Evolutionary conservation across 805 yeast genomes (phyloP).

Genomic region (Saccharomycopsis sp.): DNA sequence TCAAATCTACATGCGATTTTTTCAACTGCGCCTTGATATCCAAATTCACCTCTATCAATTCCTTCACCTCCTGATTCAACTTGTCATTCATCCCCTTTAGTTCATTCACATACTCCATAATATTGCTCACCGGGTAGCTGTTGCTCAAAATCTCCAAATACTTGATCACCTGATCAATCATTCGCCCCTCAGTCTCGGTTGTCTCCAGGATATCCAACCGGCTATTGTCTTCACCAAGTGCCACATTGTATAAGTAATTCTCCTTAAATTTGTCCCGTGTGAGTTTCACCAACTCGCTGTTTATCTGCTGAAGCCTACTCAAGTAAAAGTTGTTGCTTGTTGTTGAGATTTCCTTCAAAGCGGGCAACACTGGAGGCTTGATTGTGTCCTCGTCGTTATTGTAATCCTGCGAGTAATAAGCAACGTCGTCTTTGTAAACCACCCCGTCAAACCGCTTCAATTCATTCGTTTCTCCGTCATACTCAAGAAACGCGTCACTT

Average conservation of each 20-base stretch:
- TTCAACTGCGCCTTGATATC: constrained; percentile 16
- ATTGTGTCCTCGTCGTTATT: constrained; percentile 15
- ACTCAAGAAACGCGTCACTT: constrained; percentile 5
- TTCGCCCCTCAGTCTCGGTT: background rate
- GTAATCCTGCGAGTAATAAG: constrained; percentile 3
- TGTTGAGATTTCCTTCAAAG: constrained; percentile 11
- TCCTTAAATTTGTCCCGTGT: background rate
- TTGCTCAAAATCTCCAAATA: constrained; percentile 14
- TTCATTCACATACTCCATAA: constrained; percentile 11
- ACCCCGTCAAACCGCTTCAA: constrained; percentile 15
- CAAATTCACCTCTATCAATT: constrained; percentile 4
- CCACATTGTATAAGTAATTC: background rate
- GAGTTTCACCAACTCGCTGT: constrained; percentile 3
- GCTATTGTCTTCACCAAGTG: background rate
- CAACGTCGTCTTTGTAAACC: constrained; percentile 8
- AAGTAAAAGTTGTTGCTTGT: constrained; percentile 9
- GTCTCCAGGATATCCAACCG: background rate
- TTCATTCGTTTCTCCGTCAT: constrained; percentile 2
- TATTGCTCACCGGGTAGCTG: constrained; percentile 16
- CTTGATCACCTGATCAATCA: constrained; percentile 9
- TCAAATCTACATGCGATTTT: constrained; percentile 13
- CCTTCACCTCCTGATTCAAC: constrained; percentile 7
- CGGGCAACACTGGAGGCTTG: constrained; percentile 8
- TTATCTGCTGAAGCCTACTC: constrained; percentile 3
- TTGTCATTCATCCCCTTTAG: constrained; percentile 3